phyloP scores from a whole-genome alignment of 2,329 filamentous ascomycete species.

The Diaporthe longicolla region DNA sequence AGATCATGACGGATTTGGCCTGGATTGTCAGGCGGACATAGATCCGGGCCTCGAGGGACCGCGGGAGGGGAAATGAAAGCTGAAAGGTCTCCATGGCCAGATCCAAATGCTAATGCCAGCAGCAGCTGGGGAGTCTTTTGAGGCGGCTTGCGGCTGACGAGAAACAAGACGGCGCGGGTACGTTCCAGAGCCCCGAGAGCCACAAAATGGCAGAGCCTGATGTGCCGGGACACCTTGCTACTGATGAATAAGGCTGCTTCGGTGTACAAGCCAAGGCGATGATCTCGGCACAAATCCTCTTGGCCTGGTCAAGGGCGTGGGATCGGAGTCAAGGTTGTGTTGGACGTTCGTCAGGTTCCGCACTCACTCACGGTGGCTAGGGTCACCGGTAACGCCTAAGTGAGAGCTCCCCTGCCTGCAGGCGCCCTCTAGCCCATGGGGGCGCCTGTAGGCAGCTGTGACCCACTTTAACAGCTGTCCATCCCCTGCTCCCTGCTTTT shows the following conservation, averaged over 20 bases:
- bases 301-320: slow-evolving; percentile 4
- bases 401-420: slow-evolving; percentile 18
- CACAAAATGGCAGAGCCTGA: background rate
- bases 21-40: slow-evolving; percentile 72
- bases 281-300: slow-evolving; percentile 19
- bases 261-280: slow-evolving; percentile 34
- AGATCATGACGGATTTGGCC: slow-evolving; percentile 71
- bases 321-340: slow-evolving; percentile 1
- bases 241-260: background rate
- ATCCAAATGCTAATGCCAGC: background rate
- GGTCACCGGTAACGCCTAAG: background rate
- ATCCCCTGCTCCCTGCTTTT: background rate
- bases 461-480: slow-evolving; percentile 9
- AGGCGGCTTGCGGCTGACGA: background rate
- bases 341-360: background rate
- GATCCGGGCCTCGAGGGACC: slow-evolving; percentile 72
- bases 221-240: background rate
- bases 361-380: background rate
- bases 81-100: slow-evolving; percentile 52
- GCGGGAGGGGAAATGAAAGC: slow-evolving; percentile 73
- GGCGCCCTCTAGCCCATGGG: slow-evolving; percentile 1
- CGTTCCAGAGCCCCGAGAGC: background rate
- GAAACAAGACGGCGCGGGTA: background rate
- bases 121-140: background rate
- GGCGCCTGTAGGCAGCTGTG: background rate